Evolutionary conservation across 257 asterid species (phyloP), one percentile per base, ranked within the genome.

Genomic region (Gentiana dahurica): DNA sequence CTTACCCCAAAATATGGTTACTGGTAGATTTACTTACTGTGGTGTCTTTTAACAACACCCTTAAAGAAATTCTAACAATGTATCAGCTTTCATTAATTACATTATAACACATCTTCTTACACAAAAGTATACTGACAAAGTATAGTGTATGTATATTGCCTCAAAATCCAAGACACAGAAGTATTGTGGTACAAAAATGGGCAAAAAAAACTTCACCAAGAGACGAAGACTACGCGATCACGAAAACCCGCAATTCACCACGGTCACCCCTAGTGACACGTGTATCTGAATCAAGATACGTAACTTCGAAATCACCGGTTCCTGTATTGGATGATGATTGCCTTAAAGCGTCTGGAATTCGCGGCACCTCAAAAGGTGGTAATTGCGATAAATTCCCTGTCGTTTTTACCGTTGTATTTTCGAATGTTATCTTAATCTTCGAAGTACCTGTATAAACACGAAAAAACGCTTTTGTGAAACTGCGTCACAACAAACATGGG

Each of bases 241-340:
- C 91, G 38, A 91, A 91, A 41, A 91, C 94, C 83, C 98, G 68
- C 43, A 91, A 79, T 84, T 91, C 98, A 13, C 73, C 95, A 46
- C 85, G 65, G 73, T 87, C 98, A 53, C 97, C 95, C 44, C 98
- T 80, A 24, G 97, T 87, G 36, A 91, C 51, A 8, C 97, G 93
- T 1, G 77, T 85, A 53, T 87, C 93, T 6, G 79, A 75, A 65
- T 91, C 98, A 3, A 85, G 38, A 45, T 81, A 91, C 7, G 94
- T 85, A 56, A 91, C 98, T 70, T 87, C 90, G 65, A 91, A 91
- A 15, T 85, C 94, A 35, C 98, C 97, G 1, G 55, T 71, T 33
- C 98, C 87, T 4, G 75, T 64, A 41, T 85, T 85, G n/a, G 96
- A 79, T n/a, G 76, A 70, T 0, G 88, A 88, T 41, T 41, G 46